Percentiles rank a stretch among this genome's conserved stretches.
These are phyloP conservation scores for Macrophomina pseudophaseolina DNA, from an alignment of 2,329 filamentous ascomycete species.

Conservation along the genomic window DNA sequence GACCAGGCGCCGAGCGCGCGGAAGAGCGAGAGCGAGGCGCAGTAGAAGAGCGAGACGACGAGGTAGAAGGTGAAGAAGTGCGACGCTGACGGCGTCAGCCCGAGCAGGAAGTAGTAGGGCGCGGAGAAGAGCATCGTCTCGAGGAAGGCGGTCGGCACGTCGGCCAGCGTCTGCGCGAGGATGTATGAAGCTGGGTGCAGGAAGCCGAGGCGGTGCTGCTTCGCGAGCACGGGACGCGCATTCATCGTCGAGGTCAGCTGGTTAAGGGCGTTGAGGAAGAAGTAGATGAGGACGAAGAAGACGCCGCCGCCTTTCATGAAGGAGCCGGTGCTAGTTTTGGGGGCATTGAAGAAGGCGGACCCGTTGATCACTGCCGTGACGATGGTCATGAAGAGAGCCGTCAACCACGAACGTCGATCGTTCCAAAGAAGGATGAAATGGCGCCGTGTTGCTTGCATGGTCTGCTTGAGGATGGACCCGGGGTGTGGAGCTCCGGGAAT, in stretches of 20 bases:
- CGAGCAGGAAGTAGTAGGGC: slow-evolving; percentile 69
- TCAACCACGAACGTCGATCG: background rate
- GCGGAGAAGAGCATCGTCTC: slow-evolving; percentile 64
- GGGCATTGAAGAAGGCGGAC: slow-evolving; percentile 62
- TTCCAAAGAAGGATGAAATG: slow-evolving; percentile 35
- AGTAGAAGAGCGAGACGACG: slow-evolving; percentile 64
- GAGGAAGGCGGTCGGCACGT: slow-evolving; percentile 63
- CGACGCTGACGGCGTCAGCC: slow-evolving; percentile 59
- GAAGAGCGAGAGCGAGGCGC: slow-evolving; percentile 51
- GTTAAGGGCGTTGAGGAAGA: slow-evolving; percentile 64
- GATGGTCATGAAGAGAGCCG: slow-evolving; percentile 57
- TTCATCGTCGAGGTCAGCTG: slow-evolving; percentile 64
- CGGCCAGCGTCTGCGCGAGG: slow-evolving; percentile 62
- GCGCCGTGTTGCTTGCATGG: slow-evolving; percentile 43
- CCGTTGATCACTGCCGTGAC: slow-evolving; percentile 55
- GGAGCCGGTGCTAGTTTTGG: slow-evolving; percentile 58
- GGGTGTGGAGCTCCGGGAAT: slow-evolving; percentile 29
- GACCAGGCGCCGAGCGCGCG: slow-evolving; percentile 42
- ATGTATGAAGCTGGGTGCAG: slow-evolving; percentile 67
- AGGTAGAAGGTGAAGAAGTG: slow-evolving; percentile 67
- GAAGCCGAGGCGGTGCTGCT: slow-evolving; percentile 73
- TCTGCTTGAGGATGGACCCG: slow-evolving; percentile 41
- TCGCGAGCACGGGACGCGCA: slow-evolving; percentile 68
- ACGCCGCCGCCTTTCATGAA: slow-evolving; percentile 61
- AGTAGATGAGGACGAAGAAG: slow-evolving; percentile 68